These are phyloP conservation scores for Auriscalpium orientale DNA, from an alignment of 768 basidiomycete species.

Conservation along the genomic window DNA sequence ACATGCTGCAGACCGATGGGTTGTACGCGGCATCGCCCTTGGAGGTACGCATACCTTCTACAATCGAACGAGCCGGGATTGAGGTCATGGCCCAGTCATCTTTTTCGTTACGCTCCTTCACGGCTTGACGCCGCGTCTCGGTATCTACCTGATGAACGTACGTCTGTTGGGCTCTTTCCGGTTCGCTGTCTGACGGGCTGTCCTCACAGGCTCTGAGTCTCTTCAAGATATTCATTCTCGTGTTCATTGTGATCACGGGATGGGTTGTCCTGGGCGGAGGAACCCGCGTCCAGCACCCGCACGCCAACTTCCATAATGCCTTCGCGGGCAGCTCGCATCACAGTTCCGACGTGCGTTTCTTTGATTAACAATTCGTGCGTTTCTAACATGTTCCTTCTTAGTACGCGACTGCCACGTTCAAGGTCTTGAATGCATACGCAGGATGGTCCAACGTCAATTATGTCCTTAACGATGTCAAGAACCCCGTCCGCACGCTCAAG, in stretches of 20 bases:
- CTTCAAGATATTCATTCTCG: constrained; percentile 47
- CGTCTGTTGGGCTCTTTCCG: background rate
- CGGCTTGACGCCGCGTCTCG: constrained; percentile 40
- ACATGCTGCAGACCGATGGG: constrained; percentile 35
- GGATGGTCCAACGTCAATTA: constrained; percentile 56
- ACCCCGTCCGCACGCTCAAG: constrained; percentile 54
- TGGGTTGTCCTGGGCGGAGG: constrained; percentile 55
- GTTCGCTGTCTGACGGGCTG: background rate
- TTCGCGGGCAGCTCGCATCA: constrained; percentile 50
- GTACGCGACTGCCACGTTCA: constrained; percentile 58
- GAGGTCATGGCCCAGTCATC: constrained; percentile 30
- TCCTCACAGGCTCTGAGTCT: constrained; percentile 35
- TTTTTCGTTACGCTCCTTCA: constrained; percentile 44
- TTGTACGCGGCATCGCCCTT: constrained; percentile 50
- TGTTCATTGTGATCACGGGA: constrained; percentile 50
- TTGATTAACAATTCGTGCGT: background rate
- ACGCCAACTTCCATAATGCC: constrained; percentile 47
- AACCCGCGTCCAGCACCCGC: constrained; percentile 47
- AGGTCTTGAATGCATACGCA: constrained; percentile 39
- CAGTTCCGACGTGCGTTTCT: constrained; percentile 34
- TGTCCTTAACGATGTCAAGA: constrained; percentile 52
- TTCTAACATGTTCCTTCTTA: constrained; percentile 11
- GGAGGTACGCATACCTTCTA: constrained; percentile 29
- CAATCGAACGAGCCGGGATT: no score
- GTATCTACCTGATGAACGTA: constrained; percentile 51